Conservation (phyloP, 2,329 filamentous ascomycete genomes). For the Penicillium freii region DNA sequence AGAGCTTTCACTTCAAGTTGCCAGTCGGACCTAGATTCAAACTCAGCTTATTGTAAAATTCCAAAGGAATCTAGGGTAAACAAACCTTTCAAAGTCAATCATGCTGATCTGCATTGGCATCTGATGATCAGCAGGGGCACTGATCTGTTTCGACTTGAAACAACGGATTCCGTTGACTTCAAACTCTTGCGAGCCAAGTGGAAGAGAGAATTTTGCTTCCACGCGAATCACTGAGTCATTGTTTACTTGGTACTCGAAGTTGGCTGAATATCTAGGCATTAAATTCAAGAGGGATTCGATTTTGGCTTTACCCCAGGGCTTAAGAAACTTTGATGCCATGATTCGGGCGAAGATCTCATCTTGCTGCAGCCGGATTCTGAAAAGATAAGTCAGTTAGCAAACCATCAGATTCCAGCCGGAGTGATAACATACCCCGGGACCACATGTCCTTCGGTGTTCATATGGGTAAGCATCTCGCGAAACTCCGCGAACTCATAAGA, state of each 20-base stretch:
- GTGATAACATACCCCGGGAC: constrained; percentile 36
- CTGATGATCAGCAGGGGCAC: constrained; percentile 21
- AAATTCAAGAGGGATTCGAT: constrained; percentile 23
- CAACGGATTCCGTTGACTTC: constrained; percentile 38
- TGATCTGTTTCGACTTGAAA: constrained; percentile 30
- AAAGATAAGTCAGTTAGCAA: not conserved
- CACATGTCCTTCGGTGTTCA: constrained; percentile 38
- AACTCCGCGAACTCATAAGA: constrained; percentile 41
- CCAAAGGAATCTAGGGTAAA: constrained; percentile 1
- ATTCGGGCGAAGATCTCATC: constrained; percentile 32
- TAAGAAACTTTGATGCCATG: constrained; percentile 30
- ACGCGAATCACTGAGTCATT: constrained; percentile 36
- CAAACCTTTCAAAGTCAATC: constrained; percentile 39
- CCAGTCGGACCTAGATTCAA: constrained; percentile 38
- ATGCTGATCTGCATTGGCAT: constrained; percentile 38
- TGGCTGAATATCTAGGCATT: constrained; percentile 39
- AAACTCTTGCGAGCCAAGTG: constrained; percentile 30
- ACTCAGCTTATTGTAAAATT: not conserved
- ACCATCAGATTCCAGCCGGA: not conserved
- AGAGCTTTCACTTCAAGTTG: constrained; percentile 43
- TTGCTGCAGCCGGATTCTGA: constrained; percentile 27
- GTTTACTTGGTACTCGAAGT: constrained; percentile 40
- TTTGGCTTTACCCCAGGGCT: constrained; percentile 22
- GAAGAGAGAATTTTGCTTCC: constrained; percentile 37
- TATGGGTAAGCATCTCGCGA: constrained; percentile 38